Conservation (phyloP, 306 rosid species). For the Fragaria vesca region DNA sequence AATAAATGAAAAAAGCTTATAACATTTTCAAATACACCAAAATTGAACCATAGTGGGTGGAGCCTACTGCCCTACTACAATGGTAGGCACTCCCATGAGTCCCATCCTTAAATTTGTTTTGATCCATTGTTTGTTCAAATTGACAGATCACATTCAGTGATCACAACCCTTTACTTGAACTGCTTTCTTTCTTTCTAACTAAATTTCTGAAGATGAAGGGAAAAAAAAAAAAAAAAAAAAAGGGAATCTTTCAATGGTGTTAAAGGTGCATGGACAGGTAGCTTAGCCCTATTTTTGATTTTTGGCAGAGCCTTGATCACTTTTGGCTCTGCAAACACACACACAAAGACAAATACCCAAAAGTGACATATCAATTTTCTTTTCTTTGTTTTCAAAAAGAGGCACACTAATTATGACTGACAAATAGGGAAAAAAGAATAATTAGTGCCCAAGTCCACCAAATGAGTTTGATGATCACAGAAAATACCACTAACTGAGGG, state of each 20-base stretch:
- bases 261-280: slow-evolving; percentile 21
- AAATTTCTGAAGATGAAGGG: not conserved
- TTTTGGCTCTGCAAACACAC: not conserved
- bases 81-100: slow-evolving; percentile 7
- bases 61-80: slow-evolving; percentile 30
- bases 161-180: not conserved
- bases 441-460: not conserved
- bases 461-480: slow-evolving; percentile 2
- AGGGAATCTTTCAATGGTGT: slow-evolving; percentile 9
- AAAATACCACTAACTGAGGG: not conserved
- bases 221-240: not conserved
- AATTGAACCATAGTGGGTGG: slow-evolving; percentile 13
- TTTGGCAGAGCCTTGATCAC: not conserved
- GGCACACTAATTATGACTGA: not conserved
- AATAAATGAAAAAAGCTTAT: not conserved
- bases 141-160: not conserved
- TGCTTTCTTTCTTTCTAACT: not conserved
- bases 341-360: slow-evolving; percentile 5
- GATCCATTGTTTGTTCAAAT: not conserved
- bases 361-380: not conserved
- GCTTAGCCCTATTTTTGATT: slow-evolving; percentile 3
- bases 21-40: not conserved
- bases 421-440: not conserved
- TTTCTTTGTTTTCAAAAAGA: not conserved
- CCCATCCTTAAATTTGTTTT: slow-evolving; percentile 10